Evolutionary conservation across 495 filamentous ascomycete genomes (phyloP).

Genomic region (Neurospora tetrasperma): DNA sequence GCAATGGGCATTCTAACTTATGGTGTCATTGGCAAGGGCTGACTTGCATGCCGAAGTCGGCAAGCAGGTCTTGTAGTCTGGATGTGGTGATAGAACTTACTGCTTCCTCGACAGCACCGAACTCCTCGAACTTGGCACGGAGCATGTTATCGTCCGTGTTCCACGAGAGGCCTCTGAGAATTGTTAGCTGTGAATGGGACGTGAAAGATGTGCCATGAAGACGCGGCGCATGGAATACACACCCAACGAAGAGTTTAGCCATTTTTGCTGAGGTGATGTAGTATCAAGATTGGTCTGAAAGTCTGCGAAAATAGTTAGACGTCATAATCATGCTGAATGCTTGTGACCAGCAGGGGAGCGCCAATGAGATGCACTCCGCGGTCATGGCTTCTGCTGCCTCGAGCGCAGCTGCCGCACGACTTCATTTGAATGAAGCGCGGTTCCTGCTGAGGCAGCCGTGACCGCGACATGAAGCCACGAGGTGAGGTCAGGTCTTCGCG

Average conservation of each 20-base stretch:
- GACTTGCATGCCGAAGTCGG: neutral
- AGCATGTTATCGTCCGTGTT: slow-evolving; percentile 84
- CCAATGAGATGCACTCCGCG: neutral
- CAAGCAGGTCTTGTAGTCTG: neutral
- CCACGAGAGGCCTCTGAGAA: slow-evolving; percentile 82
- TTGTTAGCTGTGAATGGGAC: neutral
- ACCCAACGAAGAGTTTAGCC: slow-evolving; percentile 92
- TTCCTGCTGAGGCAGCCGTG: neutral
- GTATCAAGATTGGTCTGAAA: neutral
- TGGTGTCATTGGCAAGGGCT: neutral
- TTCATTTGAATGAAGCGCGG: neutral
- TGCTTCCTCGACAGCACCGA: slow-evolving; percentile 82
- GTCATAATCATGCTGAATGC: neutral
- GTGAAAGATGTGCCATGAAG: neutral
- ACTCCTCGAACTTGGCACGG: slow-evolving; percentile 79
- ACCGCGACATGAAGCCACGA: neutral
- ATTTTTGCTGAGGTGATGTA: slow-evolving; percentile 35
- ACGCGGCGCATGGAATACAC: slow-evolving; percentile 23
- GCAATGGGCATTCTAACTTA: neutral
- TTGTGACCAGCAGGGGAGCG: neutral
- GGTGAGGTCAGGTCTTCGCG: neutral
- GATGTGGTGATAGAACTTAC: slow-evolving; percentile 44
- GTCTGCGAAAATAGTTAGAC: neutral
- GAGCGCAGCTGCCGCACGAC: neutral
- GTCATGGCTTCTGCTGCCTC: neutral